Evolutionary conservation across 2,329 filamentous ascomycete genomes (phyloP), one percentile per base, ranked within the genome.

Genomic region (Xylaria sp.): DNA sequence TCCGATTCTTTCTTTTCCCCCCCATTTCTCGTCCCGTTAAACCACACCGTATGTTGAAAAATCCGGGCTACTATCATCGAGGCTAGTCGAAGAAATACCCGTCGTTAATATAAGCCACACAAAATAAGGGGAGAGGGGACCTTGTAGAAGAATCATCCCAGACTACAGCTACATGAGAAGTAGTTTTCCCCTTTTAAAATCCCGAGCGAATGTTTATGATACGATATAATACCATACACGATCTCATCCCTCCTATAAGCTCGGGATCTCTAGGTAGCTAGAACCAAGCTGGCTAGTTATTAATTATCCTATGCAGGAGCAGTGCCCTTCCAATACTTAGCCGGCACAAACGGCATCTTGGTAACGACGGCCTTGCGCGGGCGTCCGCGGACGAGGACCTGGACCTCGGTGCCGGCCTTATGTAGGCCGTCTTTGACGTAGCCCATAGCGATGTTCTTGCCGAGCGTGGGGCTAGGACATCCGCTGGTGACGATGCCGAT

Each of bases 371-470:
- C 94, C 80, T 89, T 89, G 73, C 93, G 88, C 76, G 87, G 84
- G 81, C 90, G 92, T 22, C 93, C 94, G 60, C 94, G 84, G 1
- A 97, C 90, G 44, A 93, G 79, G 3, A 97, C 89, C 20, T 89
- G 86, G 6, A 97, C 82, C 81, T 95, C 90, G 0, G 93, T 97
- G 11, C 93, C 94, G 36, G 87, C 85, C 85, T 96, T 96, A 79
- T 97, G 93, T 77, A 90, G 81, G 0, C 93, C 93, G 69, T 92
- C 89, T 80, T 89, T 88, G 76, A 97, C 85, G 77, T 97, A 97
- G 0, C 90, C 96, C 96, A 99, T 99, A 63, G 95, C 94, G 69
- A 99, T 95, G 79, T 98, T 97, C 83, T 91, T 91, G 70, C 90
- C 90, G 54, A 97, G 82, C 0, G 91, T 92, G 2, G 96, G 96